Evolutionary conservation across 441 rosid genomes (phyloP).

Genomic region (Gossypium lobatum): DNA sequence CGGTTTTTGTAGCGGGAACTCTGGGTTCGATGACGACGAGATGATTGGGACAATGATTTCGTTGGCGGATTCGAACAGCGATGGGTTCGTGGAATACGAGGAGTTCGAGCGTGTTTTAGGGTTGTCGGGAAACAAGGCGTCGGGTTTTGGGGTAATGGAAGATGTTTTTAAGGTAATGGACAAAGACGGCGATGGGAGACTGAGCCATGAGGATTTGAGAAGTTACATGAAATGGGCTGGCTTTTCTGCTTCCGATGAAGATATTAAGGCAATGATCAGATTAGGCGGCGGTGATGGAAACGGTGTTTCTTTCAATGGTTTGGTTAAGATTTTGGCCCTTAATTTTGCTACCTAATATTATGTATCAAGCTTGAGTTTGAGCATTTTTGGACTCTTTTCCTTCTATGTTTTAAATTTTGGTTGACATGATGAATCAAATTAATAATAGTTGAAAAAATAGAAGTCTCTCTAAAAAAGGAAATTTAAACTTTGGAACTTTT

Average conservation of each 20-base stretch:
- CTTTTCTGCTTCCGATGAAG: constrained; percentile 49
- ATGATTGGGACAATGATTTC: constrained; percentile 63
- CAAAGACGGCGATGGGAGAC: constrained; percentile 69
- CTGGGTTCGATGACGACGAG: constrained; percentile 26
- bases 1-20: constrained; percentile 14
- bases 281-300: constrained; percentile 44
- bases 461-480: too few species aligned
- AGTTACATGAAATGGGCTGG: constrained; percentile 64
- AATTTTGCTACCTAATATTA: constrained; percentile 6
- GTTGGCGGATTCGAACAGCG: constrained; percentile 58
- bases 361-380: too few species aligned
- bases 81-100: constrained; percentile 79
- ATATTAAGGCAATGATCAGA: constrained; percentile 61
- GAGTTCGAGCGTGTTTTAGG: constrained; percentile 67
- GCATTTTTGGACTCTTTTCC: too few species aligned
- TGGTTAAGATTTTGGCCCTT: constrained; percentile 49
- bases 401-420: too few species aligned
- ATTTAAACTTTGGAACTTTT: too few species aligned
- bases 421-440: too few species aligned
- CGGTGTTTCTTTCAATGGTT: constrained; percentile 49
- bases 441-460: too few species aligned
- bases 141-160: constrained; percentile 43
- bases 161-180: constrained; percentile 78
- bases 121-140: constrained; percentile 8
- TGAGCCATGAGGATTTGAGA: constrained; percentile 60